Base-by-base conservation (phyloP, 208 protist species). In the Willaertia magna region DNA sequence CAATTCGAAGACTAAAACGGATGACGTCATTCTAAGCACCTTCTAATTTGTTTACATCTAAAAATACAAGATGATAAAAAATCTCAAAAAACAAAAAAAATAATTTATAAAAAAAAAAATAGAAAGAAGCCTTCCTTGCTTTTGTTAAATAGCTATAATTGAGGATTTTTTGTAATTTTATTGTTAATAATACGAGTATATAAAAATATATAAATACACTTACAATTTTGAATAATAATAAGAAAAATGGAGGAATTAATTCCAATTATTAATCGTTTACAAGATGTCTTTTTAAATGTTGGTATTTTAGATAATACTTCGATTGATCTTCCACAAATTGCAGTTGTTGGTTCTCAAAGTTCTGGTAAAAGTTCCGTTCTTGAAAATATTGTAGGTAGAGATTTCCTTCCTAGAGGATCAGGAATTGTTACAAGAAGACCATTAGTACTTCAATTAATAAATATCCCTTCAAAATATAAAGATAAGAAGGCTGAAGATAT, bases 371-470 rank as follows among this genome's bases (percentile, higher is more conserved):
- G 91, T 85, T 98, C 95, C 39, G 98, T 99, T 61, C 92, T 99
- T n/a, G 99, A 99, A 91, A 96, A 94, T 59, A 95, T 99, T 79
- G 98, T 99, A 0, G 98, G 98, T 2, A 92, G 96, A 83, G 98
- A 99, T 88, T 99, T 99, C 86, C 89, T 99, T 14, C 99, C 99
- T 9, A 94, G 99, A 88, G 98, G 97, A 30, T 95, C 94, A 40
- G 98, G 98, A 52, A 99, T 99, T 86, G 97, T 99, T 51, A 99
- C 99, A 1, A 91, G 99, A 43, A 93, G 98, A 85, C 99, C 99
- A 2, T 92, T 99, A 2, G 94, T 99, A 26, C 92, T 99, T 34
- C 98, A 99, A 92, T 93, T 99, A 12, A 93, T 98, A 44, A 91
- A 98, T 86, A 84, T 90, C 42, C 82, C 84, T 3, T 40, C 34